Evolutionary conservation across 768 basidiomycete species (phyloP), one percentile per base, ranked within the genome.

Genomic region (Fomitopsis serialis): DNA sequence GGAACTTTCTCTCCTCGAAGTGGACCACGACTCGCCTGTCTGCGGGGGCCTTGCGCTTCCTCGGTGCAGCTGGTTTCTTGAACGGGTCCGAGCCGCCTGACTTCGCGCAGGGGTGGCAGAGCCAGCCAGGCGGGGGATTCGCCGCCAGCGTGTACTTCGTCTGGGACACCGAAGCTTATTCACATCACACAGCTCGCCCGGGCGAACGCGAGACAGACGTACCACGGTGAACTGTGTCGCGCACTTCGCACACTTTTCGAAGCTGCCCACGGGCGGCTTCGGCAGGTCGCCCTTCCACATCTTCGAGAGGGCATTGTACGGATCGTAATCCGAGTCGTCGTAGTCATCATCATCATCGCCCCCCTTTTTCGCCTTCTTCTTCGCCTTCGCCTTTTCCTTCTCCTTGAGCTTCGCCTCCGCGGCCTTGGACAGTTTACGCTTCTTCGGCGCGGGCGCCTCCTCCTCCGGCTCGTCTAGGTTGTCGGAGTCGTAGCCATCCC

Each of bases 171-270:
- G 34, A 36, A 40, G 32, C n/a, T n/a, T n/a, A n/a, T n/a, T 19
- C 11, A 48, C 32, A 17, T 45, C 44, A 15, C 8, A 24, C 15
- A 32, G 13, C 21, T 32, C 32, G 15, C 23, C 7, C 34, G 36
- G n/a, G 47, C 6, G 48, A 11, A 32, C 15, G 7, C 22, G 45
- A 25, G 27, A 27, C 6, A 3, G 5, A 78, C 84, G 53, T 68
- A 97, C 96, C 63, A 95, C 89, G 15, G 91, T 92, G 65, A 96
- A 97, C 59, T 86, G 82, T 54, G 88, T 85, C 48, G 78, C 76
- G 66, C 96, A 99, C 51, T 79, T 78, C 1, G 84, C 89, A 64
- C 97, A 99, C 7, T 77, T 72, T 58, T 84, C 84, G 52, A 95
- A 88, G 58, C 82, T 84, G 1, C 96, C 96, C 3, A 86, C 75